These are phyloP conservation scores for Leishmania braziliensis DNA, from an alignment of 208 protist genomes.

Conservation along the genomic window DNA sequence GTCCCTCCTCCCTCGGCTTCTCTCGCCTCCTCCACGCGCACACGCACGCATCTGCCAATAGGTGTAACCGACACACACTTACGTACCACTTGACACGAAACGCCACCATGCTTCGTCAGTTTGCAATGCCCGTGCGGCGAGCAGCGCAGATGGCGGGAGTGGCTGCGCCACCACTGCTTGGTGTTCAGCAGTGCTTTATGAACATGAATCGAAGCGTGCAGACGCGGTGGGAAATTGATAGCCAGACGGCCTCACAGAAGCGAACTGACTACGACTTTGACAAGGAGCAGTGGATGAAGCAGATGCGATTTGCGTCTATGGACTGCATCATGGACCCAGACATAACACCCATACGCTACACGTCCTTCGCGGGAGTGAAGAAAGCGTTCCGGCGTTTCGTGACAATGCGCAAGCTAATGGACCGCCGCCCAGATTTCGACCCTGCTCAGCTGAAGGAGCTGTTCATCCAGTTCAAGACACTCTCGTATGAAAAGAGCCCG, in stretches of 20 bases:
- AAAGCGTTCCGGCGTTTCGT: constrained; percentile 83
- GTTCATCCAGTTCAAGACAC: constrained; percentile 77
- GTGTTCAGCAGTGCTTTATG: constrained; percentile 44
- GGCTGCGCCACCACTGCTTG: not conserved
- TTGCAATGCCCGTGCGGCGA: constrained; percentile 4
- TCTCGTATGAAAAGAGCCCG: constrained; percentile 60
- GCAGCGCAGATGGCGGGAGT: not conserved
- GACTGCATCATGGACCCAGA: constrained; percentile 93
- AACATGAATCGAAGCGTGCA: constrained; percentile 92
- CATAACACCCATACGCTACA: constrained; percentile 84
- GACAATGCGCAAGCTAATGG: constrained; percentile 87
- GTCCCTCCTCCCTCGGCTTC: not conserved
- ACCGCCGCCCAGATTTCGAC: constrained; percentile 87
- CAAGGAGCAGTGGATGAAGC: constrained; percentile 92
- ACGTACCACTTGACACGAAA: not conserved
- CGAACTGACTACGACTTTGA: constrained; percentile 93
- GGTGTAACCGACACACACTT: not conserved
- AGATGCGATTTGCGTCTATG: constrained; percentile 92
- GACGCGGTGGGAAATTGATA: constrained; percentile 82
- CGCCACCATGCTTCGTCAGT: constrained; percentile 25
- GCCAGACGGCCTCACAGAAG: constrained; percentile 63
- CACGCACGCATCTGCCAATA: not conserved
- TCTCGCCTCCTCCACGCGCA: not conserved
- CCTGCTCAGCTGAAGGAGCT: constrained; percentile 63
- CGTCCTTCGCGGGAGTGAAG: constrained; percentile 66